phyloP scores from a whole-genome alignment of 2,329 filamentous ascomycete species.

The Periconia macrospinosa region DNA sequence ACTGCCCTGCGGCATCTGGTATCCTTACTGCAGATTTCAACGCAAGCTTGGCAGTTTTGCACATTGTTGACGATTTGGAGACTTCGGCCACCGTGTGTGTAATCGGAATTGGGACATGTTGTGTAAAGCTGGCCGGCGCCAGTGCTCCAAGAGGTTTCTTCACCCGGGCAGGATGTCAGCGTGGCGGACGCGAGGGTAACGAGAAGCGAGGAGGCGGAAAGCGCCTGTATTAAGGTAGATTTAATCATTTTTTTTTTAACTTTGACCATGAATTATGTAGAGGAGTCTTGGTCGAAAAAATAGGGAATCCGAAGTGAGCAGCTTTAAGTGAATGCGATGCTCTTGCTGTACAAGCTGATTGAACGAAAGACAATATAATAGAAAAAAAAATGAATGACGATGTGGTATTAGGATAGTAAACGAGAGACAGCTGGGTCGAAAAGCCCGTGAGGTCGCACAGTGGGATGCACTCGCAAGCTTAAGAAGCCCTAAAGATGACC shows the following conservation, averaged over 20 bases:
- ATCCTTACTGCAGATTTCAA: neutral
- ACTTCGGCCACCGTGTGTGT: neutral
- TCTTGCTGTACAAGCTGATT: too few species aligned
- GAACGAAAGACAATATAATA: too few species aligned
- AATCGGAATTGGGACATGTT: neutral
- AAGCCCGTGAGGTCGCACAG: too few species aligned
- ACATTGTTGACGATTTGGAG: neutral
- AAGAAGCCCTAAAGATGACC: too few species aligned
- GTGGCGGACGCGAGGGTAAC: neutral
- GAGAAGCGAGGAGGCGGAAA: neutral
- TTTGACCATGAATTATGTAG: too few species aligned
- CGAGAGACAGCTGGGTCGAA: too few species aligned
- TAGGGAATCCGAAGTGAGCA: too few species aligned
- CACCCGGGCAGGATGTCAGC: neutral
- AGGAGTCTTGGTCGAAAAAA: too few species aligned
- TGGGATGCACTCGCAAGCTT: too few species aligned
- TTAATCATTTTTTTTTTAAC: neutral
- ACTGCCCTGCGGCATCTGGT: constrained; percentile 28
- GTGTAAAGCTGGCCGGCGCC: neutral
- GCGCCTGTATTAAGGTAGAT: neutral
- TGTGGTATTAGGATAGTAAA: too few species aligned
- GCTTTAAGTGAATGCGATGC: too few species aligned
- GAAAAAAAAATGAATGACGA: too few species aligned
- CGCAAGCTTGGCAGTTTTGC: neutral
- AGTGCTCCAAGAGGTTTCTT: neutral